These are phyloP conservation scores for Camelina neglecta DNA, from an alignment of 345 rosid species.

Conservation along the genomic window DNA sequence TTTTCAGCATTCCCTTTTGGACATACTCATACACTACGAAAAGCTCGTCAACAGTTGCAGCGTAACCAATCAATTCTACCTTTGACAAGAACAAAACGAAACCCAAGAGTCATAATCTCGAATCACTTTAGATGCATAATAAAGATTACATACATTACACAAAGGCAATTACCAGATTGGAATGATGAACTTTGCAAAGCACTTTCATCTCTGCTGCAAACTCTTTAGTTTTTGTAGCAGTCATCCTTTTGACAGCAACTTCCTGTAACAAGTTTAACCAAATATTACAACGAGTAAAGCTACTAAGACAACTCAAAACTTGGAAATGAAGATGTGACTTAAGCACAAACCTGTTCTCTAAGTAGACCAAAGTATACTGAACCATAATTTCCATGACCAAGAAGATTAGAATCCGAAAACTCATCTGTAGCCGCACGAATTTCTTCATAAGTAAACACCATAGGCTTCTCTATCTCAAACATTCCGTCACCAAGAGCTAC, in stretches of 20 bases:
- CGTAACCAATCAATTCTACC: constrained; percentile 97
- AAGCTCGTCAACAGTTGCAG: constrained; percentile 76
- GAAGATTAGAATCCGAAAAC: constrained; percentile 82
- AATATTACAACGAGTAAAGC: background rate
- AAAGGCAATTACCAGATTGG: constrained; percentile 74
- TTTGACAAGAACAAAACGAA: constrained; percentile 58
- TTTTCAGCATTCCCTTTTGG: constrained; percentile 83
- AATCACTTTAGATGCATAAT: background rate
- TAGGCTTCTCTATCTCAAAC: constrained; percentile 84
- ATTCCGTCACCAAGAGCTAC: constrained; percentile 72
- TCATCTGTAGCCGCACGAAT: constrained; percentile 71
- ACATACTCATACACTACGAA: constrained; percentile 93
- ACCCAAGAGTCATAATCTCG: constrained; percentile 42
- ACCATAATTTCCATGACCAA: constrained; percentile 94
- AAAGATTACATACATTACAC: background rate
- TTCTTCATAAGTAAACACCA: constrained; percentile 80
- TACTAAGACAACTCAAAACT: background rate
- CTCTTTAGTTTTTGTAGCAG: constrained; percentile 90
- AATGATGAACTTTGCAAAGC: constrained; percentile 93
- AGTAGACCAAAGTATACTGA: constrained; percentile 83
- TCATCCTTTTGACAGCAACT: constrained; percentile 91
- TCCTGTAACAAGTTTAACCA: constrained; percentile 57
- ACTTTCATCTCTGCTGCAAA: constrained; percentile 96
- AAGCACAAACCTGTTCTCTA: constrained; percentile 70
- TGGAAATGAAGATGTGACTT: background rate